Evolutionary conservation across 768 basidiomycete genomes (phyloP).

Genomic region (Porphyrellus cyaneotinctus): DNA sequence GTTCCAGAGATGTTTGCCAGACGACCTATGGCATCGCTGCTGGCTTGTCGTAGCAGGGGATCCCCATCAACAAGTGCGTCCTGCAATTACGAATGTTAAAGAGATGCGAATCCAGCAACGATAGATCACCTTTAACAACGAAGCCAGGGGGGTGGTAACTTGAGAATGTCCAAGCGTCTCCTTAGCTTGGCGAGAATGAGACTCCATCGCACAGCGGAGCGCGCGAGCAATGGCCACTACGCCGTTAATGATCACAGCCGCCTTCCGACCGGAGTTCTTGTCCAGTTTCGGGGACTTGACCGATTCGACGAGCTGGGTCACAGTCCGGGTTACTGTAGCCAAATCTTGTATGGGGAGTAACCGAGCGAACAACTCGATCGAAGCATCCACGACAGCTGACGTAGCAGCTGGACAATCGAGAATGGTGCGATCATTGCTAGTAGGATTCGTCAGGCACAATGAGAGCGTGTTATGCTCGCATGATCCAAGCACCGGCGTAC

Average conservation of each 20-base stretch:
- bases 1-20: slow-evolving; percentile 80
- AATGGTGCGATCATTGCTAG: slow-evolving; percentile 41
- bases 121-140: slow-evolving; percentile 70
- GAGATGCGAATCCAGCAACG: slow-evolving; percentile 6
- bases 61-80: slow-evolving; percentile 82
- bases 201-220: slow-evolving; percentile 52
- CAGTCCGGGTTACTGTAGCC: slow-evolving; percentile 46
- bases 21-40: slow-evolving; percentile 87
- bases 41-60: slow-evolving; percentile 64
- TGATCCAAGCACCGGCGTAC: slow-evolving; percentile 75
- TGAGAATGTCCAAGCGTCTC: slow-evolving; percentile 66
- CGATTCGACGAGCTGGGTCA: slow-evolving; percentile 59
- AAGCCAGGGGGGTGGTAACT: slow-evolving; percentile 56
- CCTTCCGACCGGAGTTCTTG: slow-evolving; percentile 79
- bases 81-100: slow-evolving; percentile 33
- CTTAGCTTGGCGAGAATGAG: slow-evolving; percentile 52
- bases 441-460: slow-evolving; percentile 51
- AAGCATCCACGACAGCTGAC: slow-evolving; percentile 82
- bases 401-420: slow-evolving; percentile 70
- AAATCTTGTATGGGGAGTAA: slow-evolving; percentile 78
- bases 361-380: slow-evolving; percentile 80
- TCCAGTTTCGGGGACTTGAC: slow-evolving; percentile 77
- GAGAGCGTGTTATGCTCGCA: slow-evolving; percentile 83
- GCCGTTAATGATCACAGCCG: slow-evolving; percentile 80
- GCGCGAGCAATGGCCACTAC: slow-evolving; percentile 69